Conservation (phyloP, 1,139 yeast species). For the Suhomyces choctaworum region DNA sequence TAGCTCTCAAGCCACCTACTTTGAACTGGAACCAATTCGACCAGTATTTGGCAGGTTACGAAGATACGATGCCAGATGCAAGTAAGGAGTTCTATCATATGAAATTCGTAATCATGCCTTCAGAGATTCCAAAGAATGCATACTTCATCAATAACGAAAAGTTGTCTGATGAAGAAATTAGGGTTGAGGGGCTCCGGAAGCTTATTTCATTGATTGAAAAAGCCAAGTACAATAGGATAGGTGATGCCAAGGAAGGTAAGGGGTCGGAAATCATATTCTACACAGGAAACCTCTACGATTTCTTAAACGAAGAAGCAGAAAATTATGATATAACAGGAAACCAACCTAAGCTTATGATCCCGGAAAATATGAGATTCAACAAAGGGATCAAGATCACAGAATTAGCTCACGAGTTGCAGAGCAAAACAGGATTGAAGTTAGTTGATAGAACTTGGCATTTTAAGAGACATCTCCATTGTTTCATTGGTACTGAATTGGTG, state of each 20-base stretch:
- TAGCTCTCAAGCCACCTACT: constrained; percentile 51
- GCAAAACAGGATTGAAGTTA: constrained; percentile 60
- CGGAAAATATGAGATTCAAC: constrained; percentile 35
- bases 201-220: constrained; percentile 68
- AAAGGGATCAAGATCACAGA: constrained; percentile 40
- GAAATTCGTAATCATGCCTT: constrained; percentile 81
- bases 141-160: constrained; percentile 56
- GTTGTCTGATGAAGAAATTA: constrained; percentile 74
- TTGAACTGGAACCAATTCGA: constrained; percentile 92
- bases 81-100: constrained; percentile 62
- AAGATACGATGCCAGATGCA: constrained; percentile 62
- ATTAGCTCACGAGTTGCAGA: constrained; percentile 67
- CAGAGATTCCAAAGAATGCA: constrained; percentile 63
- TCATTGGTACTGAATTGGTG: constrained; percentile 82
- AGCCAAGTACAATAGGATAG: constrained; percentile 49
- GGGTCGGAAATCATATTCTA: constrained; percentile 75
- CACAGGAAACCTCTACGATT: constrained; percentile 79
- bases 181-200: constrained; percentile 82
- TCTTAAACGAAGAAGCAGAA: constrained; percentile 51
- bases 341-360: constrained; percentile 37
- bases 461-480: constrained; percentile 73
- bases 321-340: constrained; percentile 38
- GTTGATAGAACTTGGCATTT: constrained; percentile 92
- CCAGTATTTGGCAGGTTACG: constrained; percentile 87
- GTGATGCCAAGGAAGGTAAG: constrained; percentile 45